A percentile compares a stretch with the other conserved stretches of the same genome.
Evolutionary conservation across 768 basidiomycete species (phyloP).

Genomic region (Agaricus bisporus): DNA sequence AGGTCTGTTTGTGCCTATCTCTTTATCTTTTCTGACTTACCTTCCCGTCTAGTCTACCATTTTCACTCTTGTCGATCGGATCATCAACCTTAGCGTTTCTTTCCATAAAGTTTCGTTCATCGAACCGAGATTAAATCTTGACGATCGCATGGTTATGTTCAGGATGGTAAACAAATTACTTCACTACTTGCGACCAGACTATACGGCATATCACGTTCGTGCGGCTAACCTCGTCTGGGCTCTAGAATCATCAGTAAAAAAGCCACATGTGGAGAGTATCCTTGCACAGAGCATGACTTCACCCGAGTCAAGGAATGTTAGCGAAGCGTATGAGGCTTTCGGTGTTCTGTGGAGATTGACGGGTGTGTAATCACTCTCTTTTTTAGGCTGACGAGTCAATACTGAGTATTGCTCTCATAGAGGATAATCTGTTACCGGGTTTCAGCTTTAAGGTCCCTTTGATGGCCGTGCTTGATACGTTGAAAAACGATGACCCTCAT

Average conservation of each 20-base stretch:
- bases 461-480: slow-evolving; percentile 79
- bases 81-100: slow-evolving; percentile 48
- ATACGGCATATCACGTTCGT: slow-evolving; percentile 71
- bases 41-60: slow-evolving; percentile 38
- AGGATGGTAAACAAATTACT: slow-evolving; percentile 67
- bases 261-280: slow-evolving; percentile 71
- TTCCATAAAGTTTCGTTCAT: slow-evolving; percentile 47
- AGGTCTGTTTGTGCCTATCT: slow-evolving; percentile 31
- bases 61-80: slow-evolving; percentile 66
- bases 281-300: slow-evolving; percentile 68
- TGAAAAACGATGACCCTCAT: slow-evolving; percentile 70
- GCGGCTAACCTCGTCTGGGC: slow-evolving; percentile 81
- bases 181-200: slow-evolving; percentile 62
- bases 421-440: slow-evolving; percentile 78
- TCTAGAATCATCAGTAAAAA: slow-evolving; percentile 50
- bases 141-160: slow-evolving; percentile 48
- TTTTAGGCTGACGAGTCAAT: too few relatives aligned
- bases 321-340: slow-evolving; percentile 78
- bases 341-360: slow-evolving; percentile 89
- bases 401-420: slow-evolving; percentile 29
- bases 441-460: slow-evolving; percentile 80
- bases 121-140: slow-evolving; percentile 46
- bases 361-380: slow-evolving; percentile 37
- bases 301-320: slow-evolving; percentile 35
- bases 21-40: slow-evolving; percentile 9